These are phyloP conservation scores for Talaromyces verruculosus DNA, from an alignment of 2,329 filamentous ascomycete genomes.

Conservation along the genomic window DNA sequence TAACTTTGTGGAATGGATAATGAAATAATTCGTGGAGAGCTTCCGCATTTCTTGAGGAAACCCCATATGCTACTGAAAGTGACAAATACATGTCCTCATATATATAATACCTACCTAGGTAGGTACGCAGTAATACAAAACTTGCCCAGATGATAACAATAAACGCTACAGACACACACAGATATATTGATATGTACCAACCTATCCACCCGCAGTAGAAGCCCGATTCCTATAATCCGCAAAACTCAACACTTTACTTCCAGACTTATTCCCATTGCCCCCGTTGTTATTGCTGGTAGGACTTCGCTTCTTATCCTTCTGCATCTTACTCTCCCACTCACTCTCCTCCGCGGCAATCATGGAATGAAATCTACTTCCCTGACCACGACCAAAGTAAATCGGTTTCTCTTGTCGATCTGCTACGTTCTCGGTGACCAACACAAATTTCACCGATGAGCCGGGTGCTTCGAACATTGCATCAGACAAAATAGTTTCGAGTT, in stretches of 20 bases:
- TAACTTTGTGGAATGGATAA: too few relatives aligned
- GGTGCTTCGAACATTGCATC: conserved; percentile 82
- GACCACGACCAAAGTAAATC: conserved; percentile 53
- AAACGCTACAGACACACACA: not conserved
- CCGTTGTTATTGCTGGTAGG: not conserved
- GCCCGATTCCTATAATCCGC: conserved; percentile 44
- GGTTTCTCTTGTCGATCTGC: conserved; percentile 61
- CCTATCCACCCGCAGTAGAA: conserved; percentile 30
- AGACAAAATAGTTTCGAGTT: conserved; percentile 74
- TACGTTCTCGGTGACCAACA: conserved; percentile 70
- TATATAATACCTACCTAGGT: not conserved
- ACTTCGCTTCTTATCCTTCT: conserved; percentile 32
- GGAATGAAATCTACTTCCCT: conserved; percentile 52
- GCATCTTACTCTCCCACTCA: conserved; percentile 48
- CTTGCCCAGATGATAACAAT: not conserved
- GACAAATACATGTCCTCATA: not conserved
- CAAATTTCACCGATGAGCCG: conserved; percentile 64
- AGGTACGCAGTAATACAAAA: not conserved
- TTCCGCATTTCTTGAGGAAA: too few relatives aligned
- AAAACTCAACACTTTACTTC: conserved; percentile 37
- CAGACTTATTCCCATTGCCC: conserved; percentile 16
- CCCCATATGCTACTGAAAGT: not conserved
- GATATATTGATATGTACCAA: conserved; percentile 13
- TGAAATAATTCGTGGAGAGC: too few relatives aligned
- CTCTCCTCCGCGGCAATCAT: conserved; percentile 54